phyloP scores from a whole-genome alignment of 73 alveolate genomes.

The Paramecium pentaurelia region DNA sequence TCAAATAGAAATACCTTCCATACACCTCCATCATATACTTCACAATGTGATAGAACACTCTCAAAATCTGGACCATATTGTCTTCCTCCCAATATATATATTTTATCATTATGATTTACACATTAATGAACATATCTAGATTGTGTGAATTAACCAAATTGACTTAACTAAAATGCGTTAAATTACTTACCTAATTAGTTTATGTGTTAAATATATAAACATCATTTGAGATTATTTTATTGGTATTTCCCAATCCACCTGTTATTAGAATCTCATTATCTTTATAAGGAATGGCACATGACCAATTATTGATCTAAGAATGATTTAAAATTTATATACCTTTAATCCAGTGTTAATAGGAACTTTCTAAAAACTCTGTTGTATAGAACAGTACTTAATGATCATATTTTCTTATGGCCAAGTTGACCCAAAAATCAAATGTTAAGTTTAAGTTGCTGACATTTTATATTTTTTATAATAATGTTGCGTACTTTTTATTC shows the following conservation, averaged over 20 bases:
- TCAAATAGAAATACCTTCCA: slow-evolving; percentile 46
- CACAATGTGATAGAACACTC: slow-evolving; percentile 46
- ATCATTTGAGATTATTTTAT: slow-evolving; percentile 21
- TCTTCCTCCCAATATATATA: slow-evolving; percentile 17
- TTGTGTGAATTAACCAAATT: background rate
- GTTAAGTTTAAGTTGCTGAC: slow-evolving; percentile 32
- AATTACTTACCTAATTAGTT: background rate
- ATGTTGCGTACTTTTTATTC: background rate
- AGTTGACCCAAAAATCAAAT: background rate
- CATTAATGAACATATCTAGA: slow-evolving; percentile 36
- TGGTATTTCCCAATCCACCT: slow-evolving; percentile 8
- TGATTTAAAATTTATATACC: background rate
- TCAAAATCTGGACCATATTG: slow-evolving; percentile 49
- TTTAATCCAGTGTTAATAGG: background rate
- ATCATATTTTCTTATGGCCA: background rate
- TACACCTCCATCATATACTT: background rate
- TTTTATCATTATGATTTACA: background rate
- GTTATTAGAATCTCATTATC: background rate
- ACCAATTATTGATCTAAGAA: slow-evolving; percentile 34
- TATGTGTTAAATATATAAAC: background rate
- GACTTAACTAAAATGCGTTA: background rate
- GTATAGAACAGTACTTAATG: background rate
- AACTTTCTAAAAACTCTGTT: background rate
- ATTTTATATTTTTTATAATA: background rate
- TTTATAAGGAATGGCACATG: background rate